phyloP scores from a whole-genome alignment of 2,329 filamentous ascomycete species.

The Aschersonia sp. region DNA sequence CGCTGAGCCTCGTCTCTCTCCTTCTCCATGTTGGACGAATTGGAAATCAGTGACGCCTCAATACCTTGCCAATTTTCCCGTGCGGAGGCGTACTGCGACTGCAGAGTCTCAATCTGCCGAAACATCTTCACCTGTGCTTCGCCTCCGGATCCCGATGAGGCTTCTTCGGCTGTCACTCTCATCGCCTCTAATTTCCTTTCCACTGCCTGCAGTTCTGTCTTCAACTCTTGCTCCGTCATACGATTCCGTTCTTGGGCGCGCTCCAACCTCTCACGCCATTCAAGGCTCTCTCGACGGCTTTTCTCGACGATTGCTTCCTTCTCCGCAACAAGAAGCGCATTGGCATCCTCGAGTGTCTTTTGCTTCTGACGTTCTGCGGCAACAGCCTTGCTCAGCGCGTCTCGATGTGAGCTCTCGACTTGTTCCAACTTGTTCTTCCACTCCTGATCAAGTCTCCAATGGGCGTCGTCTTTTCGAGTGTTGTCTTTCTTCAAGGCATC shows the following conservation, averaged over 20 bases:
- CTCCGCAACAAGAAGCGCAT: slow-evolving; percentile 59
- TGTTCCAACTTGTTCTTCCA: slow-evolving; percentile 52
- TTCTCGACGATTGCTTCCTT: slow-evolving; percentile 63
- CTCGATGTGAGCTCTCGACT: slow-evolving; percentile 49
- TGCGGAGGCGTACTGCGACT: slow-evolving; percentile 87
- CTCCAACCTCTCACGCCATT: slow-evolving; percentile 59
- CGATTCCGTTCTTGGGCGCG: slow-evolving; percentile 57
- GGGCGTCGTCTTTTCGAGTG: slow-evolving; percentile 46
- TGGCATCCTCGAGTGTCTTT: slow-evolving; percentile 40
- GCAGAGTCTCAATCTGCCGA: slow-evolving; percentile 86
- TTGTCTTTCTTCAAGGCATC: slow-evolving; percentile 31
- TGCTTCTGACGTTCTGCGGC: slow-evolving; percentile 47
- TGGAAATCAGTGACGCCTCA: slow-evolving; percentile 68
- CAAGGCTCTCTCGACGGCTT: slow-evolving; percentile 51
- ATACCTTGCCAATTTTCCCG: slow-evolving; percentile 98
- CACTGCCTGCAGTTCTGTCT: slow-evolving; percentile 60
- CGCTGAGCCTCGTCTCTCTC: slow-evolving; percentile 78
- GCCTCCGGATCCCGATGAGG: slow-evolving; percentile 64
- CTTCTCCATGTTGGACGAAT: slow-evolving; percentile 67
- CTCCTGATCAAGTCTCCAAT: slow-evolving; percentile 56
- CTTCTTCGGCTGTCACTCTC: slow-evolving; percentile 76
- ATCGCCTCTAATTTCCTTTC: slow-evolving; percentile 86
- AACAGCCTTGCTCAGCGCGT: slow-evolving; percentile 51
- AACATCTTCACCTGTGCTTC: slow-evolving; percentile 82
- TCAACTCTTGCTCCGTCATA: slow-evolving; percentile 60